Base-by-base conservation (phyloP, 2,329 filamentous ascomycete species). In the Trichothecium roseum region DNA sequence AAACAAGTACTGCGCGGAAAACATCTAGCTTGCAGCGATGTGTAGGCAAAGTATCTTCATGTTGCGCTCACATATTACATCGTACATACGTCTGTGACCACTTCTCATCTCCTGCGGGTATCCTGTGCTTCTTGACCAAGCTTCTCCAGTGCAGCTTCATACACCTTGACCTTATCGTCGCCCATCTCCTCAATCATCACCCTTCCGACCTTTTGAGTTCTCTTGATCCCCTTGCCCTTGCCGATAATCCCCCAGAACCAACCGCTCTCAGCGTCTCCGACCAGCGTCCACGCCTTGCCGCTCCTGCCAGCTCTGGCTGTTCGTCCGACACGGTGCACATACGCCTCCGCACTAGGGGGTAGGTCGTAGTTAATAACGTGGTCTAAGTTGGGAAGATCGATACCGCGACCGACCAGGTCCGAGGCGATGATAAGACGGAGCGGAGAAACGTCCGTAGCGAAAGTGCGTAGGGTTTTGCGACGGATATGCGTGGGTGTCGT, bases 291-390 rank as follows among this genome's bases (percentile, higher is more conserved):
- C 1, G 89, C 86, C 32, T 77, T 69, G 2, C 89, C 89, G 1
- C 62, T 46, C 37, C 77, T 75, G 2, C 83, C 86, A 0, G 85
- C 91, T 53, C 88, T 72, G 1, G 89, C 89, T 1, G 89, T 95
- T 38, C 91, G 78, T 27, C 91, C 89, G 2, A 95, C 86, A 28
- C 91, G 81, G 55, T 96, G 91, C 4, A 96, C 78, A 49, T 96
- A 96, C 17, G 78, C 81, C 5, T 81, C 82, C 24, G 87, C 64
- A 49, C 81, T 88, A 4, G 77, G 72, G 0, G 89, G 89, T 35
- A 95, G 70, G 54, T 95, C 89, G 64, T 96, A 96, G 62, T 94
- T 95, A 58, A 96, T 67, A 32, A 96, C 86, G 51, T 94, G 84
- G 26, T 79, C 78, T 32, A 96, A 72, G 32, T 74, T 71, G 1